Evolutionary conservation across 2,329 filamentous ascomycete species (phyloP).

Genomic region (Pseudogymnoascus sp.): DNA sequence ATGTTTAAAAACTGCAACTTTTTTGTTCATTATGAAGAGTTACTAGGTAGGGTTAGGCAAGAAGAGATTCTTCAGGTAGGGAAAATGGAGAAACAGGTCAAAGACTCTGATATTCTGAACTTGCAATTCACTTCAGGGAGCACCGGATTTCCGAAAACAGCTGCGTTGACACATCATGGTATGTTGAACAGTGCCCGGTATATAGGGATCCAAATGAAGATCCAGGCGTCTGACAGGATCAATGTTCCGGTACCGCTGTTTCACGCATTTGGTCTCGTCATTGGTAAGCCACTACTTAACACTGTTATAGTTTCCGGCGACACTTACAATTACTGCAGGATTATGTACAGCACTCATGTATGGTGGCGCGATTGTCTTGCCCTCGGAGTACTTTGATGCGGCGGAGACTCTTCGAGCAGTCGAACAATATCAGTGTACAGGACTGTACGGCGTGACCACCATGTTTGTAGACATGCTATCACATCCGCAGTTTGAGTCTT

Average conservation of each 20-base stretch:
- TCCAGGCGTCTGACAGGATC: constrained; percentile 65
- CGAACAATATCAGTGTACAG: constrained; percentile 46
- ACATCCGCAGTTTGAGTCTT: constrained; percentile 18
- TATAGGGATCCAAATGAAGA: constrained; percentile 77
- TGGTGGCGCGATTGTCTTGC: constrained; percentile 62
- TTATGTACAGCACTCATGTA: too few species aligned
- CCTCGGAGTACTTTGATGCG: constrained; percentile 80
- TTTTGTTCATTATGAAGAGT: too few species aligned
- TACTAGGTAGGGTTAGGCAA: too few species aligned
- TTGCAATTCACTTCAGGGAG: constrained; percentile 97
- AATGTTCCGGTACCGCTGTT: constrained; percentile 83
- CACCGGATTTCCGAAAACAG: constrained; percentile 83
- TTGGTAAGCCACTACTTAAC: constrained; percentile 45
- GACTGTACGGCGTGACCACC: constrained; percentile 81
- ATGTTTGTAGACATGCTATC: constrained; percentile 83
- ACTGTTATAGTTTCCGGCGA: too few species aligned
- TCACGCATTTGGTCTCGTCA: constrained; percentile 81
- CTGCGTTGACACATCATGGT: constrained; percentile 72
- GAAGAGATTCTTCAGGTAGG: too few species aligned
- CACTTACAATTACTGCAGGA: too few species aligned
- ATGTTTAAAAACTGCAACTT: too few species aligned
- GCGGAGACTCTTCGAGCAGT: constrained; percentile 52
- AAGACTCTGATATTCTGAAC: constrained; percentile 63
- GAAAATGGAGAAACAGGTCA: too few species aligned
- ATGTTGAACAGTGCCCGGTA: constrained; percentile 88